Conservation (phyloP, 192 early-diverging fungal species). For the Backusella psychrophila region DNA sequence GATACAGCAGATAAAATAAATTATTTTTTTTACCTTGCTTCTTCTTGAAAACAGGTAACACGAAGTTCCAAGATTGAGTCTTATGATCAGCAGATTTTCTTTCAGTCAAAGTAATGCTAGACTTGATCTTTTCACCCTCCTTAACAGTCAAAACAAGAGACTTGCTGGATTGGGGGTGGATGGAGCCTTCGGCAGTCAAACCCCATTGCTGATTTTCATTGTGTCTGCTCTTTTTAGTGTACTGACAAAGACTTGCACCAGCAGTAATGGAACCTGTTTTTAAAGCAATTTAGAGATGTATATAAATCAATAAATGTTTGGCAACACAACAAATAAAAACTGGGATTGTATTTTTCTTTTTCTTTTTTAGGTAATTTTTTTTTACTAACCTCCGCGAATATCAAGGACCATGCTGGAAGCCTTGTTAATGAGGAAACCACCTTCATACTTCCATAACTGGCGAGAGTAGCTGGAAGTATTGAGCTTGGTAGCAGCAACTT, state of each 20-base stretch:
- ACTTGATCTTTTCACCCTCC: slow-evolving; percentile 16
- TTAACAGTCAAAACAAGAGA: slow-evolving; percentile 23
- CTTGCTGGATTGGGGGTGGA: slow-evolving; percentile 12
- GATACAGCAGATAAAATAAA: neutral
- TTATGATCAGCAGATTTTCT: slow-evolving; percentile 9
- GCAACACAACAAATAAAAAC: neutral
- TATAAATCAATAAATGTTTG: neutral
- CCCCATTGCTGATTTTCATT: slow-evolving; percentile 31
- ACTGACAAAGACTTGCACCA: slow-evolving; percentile 24
- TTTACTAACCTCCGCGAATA: slow-evolving; percentile 29
- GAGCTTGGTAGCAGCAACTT: slow-evolving; percentile 23
- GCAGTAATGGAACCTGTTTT: slow-evolving; percentile 15
- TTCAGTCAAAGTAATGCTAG: slow-evolving; percentile 14
- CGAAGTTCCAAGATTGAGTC: slow-evolving; percentile 32
- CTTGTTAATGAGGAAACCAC: slow-evolving; percentile 38
- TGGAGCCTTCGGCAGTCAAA: slow-evolving; percentile 23
- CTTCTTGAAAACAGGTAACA: slow-evolving; percentile 37
- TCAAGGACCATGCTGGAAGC: slow-evolving; percentile 36
- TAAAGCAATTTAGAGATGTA: neutral
- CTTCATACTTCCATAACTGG: slow-evolving; percentile 37
- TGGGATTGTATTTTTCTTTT: slow-evolving; percentile 14
- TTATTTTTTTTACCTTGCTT: slow-evolving; percentile 17
- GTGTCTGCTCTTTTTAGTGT: slow-evolving; percentile 16
- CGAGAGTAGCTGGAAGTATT: slow-evolving; percentile 25
- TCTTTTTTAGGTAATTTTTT: neutral